Evolutionary conservation across 177 flowering plant genomes (phyloP).

Genomic region (Vitis hybrid): DNA sequence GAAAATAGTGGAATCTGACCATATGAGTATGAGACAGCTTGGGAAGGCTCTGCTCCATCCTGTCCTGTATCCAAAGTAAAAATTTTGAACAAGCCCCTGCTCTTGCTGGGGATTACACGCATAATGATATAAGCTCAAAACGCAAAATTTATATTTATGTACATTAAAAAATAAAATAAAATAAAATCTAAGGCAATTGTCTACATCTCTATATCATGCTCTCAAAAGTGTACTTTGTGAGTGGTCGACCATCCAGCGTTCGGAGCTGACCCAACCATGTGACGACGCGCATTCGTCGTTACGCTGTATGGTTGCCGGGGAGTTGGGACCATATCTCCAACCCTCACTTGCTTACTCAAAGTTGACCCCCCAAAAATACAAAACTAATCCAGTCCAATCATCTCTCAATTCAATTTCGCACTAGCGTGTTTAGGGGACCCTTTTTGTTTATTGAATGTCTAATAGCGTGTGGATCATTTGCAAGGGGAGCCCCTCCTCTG

Average conservation of each 20-base stretch:
- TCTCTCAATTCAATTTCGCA: not conserved
- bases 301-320: not conserved
- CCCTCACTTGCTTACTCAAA: not conserved
- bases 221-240: too few relatives aligned
- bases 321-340: not conserved
- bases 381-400: not conserved
- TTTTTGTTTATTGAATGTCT: not conserved
- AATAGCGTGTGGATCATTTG: not conserved
- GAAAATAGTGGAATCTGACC: slow-evolving; percentile 36
- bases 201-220: too few relatives aligned
- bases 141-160: too few relatives aligned
- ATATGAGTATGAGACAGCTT: slow-evolving; percentile 29
- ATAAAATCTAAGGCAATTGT: too few relatives aligned
- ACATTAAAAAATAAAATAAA: too few relatives aligned
- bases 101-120: too few relatives aligned
- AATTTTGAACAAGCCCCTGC: too few relatives aligned
- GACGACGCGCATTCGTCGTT: not conserved
- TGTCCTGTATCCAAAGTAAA: slow-evolving; percentile 16
- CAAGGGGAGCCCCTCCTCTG: not conserved
- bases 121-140: too few relatives aligned
- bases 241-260: too few relatives aligned
- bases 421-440: not conserved
- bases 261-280: not conserved
- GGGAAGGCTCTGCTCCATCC: slow-evolving; percentile 19
- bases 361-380: slow-evolving; percentile 2